Evolutionary conservation across 2,329 filamentous ascomycete species (phyloP).

Genomic region (Nothophoma quercina): DNA sequence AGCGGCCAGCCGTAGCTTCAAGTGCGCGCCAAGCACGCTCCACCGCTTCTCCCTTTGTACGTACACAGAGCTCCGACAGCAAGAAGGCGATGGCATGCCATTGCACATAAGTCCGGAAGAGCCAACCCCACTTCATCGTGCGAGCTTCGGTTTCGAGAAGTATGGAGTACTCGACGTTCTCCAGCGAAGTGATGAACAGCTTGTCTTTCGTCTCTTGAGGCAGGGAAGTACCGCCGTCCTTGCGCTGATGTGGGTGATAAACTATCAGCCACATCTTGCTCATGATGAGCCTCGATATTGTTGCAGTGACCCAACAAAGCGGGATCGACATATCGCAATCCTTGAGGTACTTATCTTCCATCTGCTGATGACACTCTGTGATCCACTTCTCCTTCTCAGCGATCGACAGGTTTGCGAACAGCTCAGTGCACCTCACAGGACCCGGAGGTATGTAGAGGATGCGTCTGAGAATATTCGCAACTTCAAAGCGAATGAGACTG

Average conservation of each 20-base stretch:
- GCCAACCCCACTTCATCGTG: conserved; percentile 70
- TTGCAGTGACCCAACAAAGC: conserved; percentile 73
- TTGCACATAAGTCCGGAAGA: conserved; percentile 70
- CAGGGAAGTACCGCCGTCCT: conserved; percentile 63
- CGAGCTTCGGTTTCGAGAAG: conserved; percentile 69
- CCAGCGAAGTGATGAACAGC: conserved; percentile 74
- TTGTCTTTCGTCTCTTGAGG: conserved; percentile 71
- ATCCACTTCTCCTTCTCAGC: conserved; percentile 60
- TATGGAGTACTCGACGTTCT: conserved; percentile 75
- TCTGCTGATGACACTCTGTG: conserved; percentile 54
- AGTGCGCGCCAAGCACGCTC: conserved; percentile 68
- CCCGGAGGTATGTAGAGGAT: conserved; percentile 56
- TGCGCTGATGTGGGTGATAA: conserved; percentile 75
- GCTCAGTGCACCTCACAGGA: conserved; percentile 51
- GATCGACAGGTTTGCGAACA: conserved; percentile 55
- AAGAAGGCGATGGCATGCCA: conserved; percentile 71
- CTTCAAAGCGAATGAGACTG: conserved; percentile 61
- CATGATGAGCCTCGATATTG: conserved; percentile 74
- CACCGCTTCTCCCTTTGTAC: conserved; percentile 63
- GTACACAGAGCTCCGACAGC: conserved; percentile 65
- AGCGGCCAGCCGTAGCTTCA: conserved; percentile 54
- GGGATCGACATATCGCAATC: conserved; percentile 64
- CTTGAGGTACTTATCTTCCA: conserved; percentile 59
- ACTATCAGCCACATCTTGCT: conserved; percentile 80
- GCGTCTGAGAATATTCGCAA: conserved; percentile 56